Evolutionary conservation across 176 grass and related monocot genomes (phyloP).

Genomic region (Typha latifolia): DNA sequence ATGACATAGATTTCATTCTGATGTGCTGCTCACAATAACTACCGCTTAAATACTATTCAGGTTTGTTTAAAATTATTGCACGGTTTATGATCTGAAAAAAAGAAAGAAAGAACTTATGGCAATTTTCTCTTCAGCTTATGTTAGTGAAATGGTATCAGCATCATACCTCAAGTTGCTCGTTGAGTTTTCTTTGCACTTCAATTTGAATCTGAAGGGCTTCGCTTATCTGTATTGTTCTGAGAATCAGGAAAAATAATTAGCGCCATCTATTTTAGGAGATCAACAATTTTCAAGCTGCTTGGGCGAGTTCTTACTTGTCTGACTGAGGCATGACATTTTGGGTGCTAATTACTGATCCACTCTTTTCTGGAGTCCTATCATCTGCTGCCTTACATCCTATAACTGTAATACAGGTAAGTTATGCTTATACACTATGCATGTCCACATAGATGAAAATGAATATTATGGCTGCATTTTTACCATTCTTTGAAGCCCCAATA

Average conservation of each 20-base stretch:
- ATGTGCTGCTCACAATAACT: neutral
- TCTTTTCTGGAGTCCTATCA: constrained; percentile 43
- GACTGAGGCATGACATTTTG: constrained; percentile 44
- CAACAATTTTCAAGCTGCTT: constrained; percentile 20
- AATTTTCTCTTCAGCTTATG: neutral
- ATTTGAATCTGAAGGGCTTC: constrained; percentile 93
- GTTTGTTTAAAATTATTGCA: no score
- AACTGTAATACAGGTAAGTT: constrained; percentile 28
- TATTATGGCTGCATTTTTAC: constrained; percentile 21
- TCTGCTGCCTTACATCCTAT: constrained; percentile 31
- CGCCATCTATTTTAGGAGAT: neutral
- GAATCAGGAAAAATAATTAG: constrained; percentile 24
- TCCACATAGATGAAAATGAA: constrained; percentile 17
- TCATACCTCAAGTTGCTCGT: constrained; percentile 86
- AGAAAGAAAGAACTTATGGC: no score
- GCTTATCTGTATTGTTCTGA: constrained; percentile 78
- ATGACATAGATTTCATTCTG: neutral
- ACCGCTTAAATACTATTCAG: no score
- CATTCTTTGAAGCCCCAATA: constrained; percentile 46
- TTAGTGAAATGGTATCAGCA: neutral
- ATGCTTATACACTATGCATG: constrained; percentile 15
- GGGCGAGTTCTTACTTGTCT: constrained; percentile 55
- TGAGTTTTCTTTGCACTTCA: constrained; percentile 75
- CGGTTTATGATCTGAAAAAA: no score
- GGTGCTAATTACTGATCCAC: constrained; percentile 29